Evolutionary conservation across 2,329 filamentous ascomycete species (phyloP).

Genomic region (Trichoderma atroviride): DNA sequence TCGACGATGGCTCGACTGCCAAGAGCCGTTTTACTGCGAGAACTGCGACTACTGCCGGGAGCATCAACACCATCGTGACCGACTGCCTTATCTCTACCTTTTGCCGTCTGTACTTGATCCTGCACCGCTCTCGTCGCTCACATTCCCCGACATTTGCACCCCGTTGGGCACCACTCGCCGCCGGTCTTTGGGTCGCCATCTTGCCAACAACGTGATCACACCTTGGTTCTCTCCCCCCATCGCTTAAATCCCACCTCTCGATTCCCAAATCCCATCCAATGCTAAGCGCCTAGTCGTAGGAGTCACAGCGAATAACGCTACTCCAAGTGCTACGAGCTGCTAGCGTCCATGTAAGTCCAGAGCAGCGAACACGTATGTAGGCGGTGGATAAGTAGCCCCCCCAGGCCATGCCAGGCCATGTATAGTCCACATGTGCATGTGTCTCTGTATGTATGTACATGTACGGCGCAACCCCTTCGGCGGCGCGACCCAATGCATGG

Average conservation of each 20-base stretch:
- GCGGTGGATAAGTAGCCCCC: neutral
- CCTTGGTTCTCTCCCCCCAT: neutral
- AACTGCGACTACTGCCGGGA: neutral
- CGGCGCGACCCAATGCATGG: conserved; percentile 2
- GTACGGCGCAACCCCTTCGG: neutral
- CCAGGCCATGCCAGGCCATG: neutral
- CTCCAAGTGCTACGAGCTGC: neutral
- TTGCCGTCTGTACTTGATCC: neutral
- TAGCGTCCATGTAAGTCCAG: neutral
- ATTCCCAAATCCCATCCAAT: neutral
- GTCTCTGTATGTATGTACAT: neutral
- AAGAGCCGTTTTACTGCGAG: neutral
- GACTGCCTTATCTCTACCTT: neutral
- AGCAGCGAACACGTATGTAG: conserved; percentile 14
- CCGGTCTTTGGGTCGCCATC: neutral
- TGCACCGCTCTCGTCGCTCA: neutral
- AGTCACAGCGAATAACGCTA: neutral
- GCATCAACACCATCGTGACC: neutral
- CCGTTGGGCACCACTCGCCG: neutral
- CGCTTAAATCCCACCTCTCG: neutral
- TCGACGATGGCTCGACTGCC: neutral
- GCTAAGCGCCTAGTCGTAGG: neutral
- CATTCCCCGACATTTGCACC: neutral
- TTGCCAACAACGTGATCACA: neutral
- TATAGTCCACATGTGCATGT: neutral